Evolutionary conservation across 2,329 filamentous ascomycete species (phyloP).

Genomic region (Aspergillus costaricaensis): DNA sequence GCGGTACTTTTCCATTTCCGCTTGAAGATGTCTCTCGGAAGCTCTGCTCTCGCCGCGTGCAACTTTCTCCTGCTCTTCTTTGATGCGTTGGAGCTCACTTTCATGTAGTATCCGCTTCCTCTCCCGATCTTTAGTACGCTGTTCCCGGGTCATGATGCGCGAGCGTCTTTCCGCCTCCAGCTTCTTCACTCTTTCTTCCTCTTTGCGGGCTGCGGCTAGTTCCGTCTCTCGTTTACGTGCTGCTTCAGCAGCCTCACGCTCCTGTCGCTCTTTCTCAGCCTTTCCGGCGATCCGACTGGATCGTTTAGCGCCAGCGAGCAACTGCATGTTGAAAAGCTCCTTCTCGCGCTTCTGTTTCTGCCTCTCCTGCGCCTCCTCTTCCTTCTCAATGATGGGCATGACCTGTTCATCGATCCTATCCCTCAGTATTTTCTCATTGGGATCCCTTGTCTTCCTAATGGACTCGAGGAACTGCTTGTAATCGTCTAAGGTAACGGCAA

Average conservation of each 20-base stretch:
- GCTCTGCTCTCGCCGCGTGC: slow-evolving; percentile 60
- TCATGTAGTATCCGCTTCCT: slow-evolving; percentile 79
- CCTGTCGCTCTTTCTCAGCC: slow-evolving; percentile 72
- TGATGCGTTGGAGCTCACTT: slow-evolving; percentile 76
- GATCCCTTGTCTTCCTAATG: slow-evolving; percentile 74
- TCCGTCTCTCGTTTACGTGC: slow-evolving; percentile 67
- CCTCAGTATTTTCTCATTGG: slow-evolving; percentile 79
- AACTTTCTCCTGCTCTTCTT: slow-evolving; percentile 69
- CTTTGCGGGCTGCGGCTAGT: slow-evolving; percentile 61
- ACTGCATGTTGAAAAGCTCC: slow-evolving; percentile 78
- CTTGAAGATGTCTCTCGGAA: slow-evolving; percentile 78
- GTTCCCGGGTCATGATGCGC: slow-evolving; percentile 79
- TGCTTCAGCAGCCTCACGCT: slow-evolving; percentile 70
- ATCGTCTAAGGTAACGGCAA: slow-evolving; percentile 79
- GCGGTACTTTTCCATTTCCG: slow-evolving; percentile 77
- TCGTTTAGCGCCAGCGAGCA: slow-evolving; percentile 89
- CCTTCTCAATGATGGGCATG: slow-evolving; percentile 79
- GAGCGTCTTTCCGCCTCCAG: slow-evolving; percentile 74
- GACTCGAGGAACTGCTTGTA: slow-evolving; percentile 70
- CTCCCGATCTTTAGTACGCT: slow-evolving; percentile 83
- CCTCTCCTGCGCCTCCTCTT: slow-evolving; percentile 66
- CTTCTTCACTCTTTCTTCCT: slow-evolving; percentile 63
- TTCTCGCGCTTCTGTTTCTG: slow-evolving; percentile 75
- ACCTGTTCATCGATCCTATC: slow-evolving; percentile 74
- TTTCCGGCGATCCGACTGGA: slow-evolving; percentile 87